Evolutionary conservation across 140 eudicot species (phyloP).

Genomic region (Anethum foeniculum): DNA sequence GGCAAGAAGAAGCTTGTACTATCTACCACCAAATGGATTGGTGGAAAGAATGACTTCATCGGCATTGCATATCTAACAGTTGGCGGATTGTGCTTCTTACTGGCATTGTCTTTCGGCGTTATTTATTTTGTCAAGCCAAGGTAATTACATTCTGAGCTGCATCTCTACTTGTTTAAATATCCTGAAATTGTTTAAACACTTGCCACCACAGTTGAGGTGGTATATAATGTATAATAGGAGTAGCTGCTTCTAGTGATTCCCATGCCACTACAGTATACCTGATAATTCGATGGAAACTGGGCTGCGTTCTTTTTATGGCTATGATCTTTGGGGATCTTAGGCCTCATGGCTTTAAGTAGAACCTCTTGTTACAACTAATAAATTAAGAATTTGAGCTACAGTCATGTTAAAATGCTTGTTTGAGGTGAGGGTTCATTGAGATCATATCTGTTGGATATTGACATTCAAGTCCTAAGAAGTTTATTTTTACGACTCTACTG

Average conservation of each 20-base stretch:
- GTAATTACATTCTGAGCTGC: slow-evolving; percentile 15
- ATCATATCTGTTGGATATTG: neutral
- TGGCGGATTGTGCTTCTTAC: slow-evolving; percentile 76
- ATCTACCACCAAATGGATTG: slow-evolving; percentile 92
- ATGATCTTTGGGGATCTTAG: neutral
- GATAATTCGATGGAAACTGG: neutral
- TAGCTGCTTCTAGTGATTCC: neutral
- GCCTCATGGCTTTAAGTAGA: neutral
- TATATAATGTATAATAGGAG: neutral
- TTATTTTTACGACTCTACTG: neutral
- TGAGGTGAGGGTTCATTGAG: neutral
- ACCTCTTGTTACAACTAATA: neutral
- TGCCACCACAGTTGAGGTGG: neutral
- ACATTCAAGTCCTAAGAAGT: neutral
- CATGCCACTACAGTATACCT: neutral
- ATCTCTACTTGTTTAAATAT: neutral
- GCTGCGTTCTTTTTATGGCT: neutral
- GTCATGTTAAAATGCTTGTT: neutral
- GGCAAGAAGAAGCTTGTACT: slow-evolving; percentile 98
- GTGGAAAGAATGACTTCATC: slow-evolving; percentile 91
- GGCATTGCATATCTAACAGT: slow-evolving; percentile 93
- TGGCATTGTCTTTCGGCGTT: slow-evolving; percentile 76
- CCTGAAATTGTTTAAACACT: neutral
- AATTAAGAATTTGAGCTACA: neutral
- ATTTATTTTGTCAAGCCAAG: slow-evolving; percentile 91